Evolutionary conservation across 148 eudicot species (phyloP), one percentile per base, ranked within the genome.

Genomic region (Cornus controversa): DNA sequence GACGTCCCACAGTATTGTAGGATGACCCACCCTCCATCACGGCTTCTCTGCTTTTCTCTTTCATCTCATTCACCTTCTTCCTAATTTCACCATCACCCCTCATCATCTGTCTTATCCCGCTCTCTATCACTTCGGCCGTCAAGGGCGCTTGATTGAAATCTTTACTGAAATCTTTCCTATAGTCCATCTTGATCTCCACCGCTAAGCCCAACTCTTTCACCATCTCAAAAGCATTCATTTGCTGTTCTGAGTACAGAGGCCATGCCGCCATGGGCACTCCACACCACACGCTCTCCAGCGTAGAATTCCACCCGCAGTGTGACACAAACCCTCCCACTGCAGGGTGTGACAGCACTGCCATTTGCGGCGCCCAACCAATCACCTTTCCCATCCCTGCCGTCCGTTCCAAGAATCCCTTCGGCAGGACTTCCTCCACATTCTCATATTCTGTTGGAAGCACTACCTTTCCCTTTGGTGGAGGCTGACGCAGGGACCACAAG

Each of bases 211-310:
- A 36, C 40, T 72, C 75, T 58, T 54, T 72, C 27, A 54, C 57
- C 8, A 72, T 36, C 75, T 72, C 64, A 24, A 77, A 77, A 29
- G 80, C 80, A 58, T 77, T 77, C 14, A 70, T 6, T 28, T 69
- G 72, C n/a, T 77, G 80, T 68, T 77, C 80, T 4, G 80, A 74
- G 16, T 69, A 70, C 57, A 77, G 31, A 15, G 80, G 80, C 68
- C 80, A 77, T 13, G 80, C 42, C 0, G 74, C 80, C 0, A 69
- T n/a, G 18, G 80, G 74, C 67, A 77, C 80, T 2, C 80, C 80
- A 26, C 45, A 69, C 74, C 80, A 77, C 57, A 77, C 26, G 47
- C 80, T 70, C 47, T 76, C 79, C 14, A 76, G 58, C 10, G 65
- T 76, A 1, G 79, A 76, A 57, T 76, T 76, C 79, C 75, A 72